These are phyloP conservation scores for Claviceps capensis DNA, from an alignment of 2,329 filamentous ascomycete species.

Conservation along the genomic window DNA sequence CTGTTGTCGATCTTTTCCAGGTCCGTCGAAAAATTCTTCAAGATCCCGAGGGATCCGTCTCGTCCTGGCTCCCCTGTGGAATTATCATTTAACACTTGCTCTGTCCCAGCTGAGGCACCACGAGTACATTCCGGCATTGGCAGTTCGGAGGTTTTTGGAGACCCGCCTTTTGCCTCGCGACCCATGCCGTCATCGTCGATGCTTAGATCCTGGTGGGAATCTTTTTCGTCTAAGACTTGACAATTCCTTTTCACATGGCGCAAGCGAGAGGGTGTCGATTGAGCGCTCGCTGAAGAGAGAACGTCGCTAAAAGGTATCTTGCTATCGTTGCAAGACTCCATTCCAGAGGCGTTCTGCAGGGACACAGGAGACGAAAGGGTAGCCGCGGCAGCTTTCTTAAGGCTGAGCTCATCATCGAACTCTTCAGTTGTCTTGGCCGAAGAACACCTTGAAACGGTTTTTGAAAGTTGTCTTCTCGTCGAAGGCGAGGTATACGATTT, in stretches of 20 bases:
- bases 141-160: background rate
- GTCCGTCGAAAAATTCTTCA: background rate
- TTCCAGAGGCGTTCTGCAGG: conserved; percentile 5
- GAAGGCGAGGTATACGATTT: conserved; percentile 2
- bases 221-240: background rate
- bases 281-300: background rate
- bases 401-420: conserved; percentile 8
- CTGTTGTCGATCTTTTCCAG: background rate
- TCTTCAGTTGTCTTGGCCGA: background rate
- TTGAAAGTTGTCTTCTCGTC: conserved; percentile 7
- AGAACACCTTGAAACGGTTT: conserved; percentile 1
- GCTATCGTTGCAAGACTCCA: background rate
- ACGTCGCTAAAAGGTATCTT: background rate
- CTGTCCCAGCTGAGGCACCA: background rate
- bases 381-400: conserved; percentile 8
- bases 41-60: background rate
- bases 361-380: conserved; percentile 17
- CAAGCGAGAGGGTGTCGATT: background rate
- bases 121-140: background rate
- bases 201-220: background rate
- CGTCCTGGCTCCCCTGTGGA: background rate
- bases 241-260: background rate
- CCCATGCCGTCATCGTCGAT: background rate
- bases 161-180: background rate
- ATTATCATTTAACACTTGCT: background rate